phyloP scores from a whole-genome alignment of 306 rosid genomes.

The Pueraria montana region DNA sequence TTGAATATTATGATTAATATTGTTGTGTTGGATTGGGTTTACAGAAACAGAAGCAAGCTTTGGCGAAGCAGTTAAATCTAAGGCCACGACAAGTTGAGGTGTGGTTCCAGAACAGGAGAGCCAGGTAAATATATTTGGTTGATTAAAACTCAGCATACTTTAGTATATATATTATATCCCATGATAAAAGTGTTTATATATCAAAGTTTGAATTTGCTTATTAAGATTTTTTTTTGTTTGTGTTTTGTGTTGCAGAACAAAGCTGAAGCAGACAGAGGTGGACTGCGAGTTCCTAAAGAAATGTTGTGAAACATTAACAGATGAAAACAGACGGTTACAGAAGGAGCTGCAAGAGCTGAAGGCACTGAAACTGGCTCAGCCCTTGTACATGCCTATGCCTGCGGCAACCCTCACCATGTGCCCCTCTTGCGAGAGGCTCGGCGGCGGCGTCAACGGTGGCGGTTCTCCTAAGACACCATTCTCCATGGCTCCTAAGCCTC shows the following conservation, averaged over 20 bases:
- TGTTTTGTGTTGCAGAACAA: constrained; percentile 67
- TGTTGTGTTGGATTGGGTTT: constrained; percentile 24
- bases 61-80: constrained; percentile 81
- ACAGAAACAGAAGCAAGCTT: constrained; percentile 96
- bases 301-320: constrained; percentile 91
- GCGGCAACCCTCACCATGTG: constrained; percentile 94
- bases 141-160: background rate
- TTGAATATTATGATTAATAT: background rate
- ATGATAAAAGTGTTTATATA: background rate
- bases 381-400: constrained; percentile 90
- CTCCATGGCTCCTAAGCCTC: constrained; percentile 78
- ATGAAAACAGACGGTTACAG: constrained; percentile 85
- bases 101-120: constrained; percentile 98
- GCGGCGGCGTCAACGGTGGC: constrained; percentile 43
- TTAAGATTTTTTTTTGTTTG: background rate
- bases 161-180: background rate
- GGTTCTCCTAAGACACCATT: constrained; percentile 67
- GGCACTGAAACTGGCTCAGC: constrained; percentile 76
- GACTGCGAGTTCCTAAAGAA: constrained; percentile 93
- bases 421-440: constrained; percentile 88
- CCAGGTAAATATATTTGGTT: constrained; percentile 62
- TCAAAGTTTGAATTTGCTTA: background rate
- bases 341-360: constrained; percentile 89
- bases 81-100: constrained; percentile 96
- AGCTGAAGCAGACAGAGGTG: constrained; percentile 94